phyloP scores from a whole-genome alignment of 768 basidiomycete species.

The Wakefieldia striispora region DNA sequence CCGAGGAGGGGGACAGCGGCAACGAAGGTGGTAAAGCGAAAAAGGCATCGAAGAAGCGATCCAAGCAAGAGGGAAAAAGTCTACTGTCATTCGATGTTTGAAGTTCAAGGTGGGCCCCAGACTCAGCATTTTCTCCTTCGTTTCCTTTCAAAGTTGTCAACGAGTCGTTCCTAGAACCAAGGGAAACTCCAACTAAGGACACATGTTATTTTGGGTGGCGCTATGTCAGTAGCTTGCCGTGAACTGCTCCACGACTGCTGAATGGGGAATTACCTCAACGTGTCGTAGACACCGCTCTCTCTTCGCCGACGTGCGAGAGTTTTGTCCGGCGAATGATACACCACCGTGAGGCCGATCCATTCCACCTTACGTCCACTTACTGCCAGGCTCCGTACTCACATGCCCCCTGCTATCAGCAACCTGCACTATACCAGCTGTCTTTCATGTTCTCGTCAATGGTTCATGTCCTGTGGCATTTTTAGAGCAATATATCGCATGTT shows the following conservation, averaged over 20 bases:
- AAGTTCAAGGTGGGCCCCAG: not conserved
- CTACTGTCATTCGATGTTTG: slow-evolving; percentile 36
- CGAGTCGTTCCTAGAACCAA: not conserved
- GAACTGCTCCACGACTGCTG: not conserved
- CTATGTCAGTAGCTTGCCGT: not conserved
- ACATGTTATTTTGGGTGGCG: not conserved
- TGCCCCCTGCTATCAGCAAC: slow-evolving; percentile 7
- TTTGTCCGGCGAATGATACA: slow-evolving; percentile 2
- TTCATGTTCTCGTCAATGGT: slow-evolving; percentile 6
- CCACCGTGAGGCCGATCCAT: not conserved
- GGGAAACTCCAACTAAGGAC: not conserved
- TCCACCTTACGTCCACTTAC: slow-evolving; percentile 13
- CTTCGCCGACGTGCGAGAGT: not conserved
- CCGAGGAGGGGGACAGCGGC: slow-evolving; percentile 31
- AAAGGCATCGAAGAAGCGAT: slow-evolving; percentile 49
- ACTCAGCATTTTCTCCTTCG: not conserved
- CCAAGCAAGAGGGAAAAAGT: slow-evolving; percentile 45
- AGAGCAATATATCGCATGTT: slow-evolving; percentile 2
- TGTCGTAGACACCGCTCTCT: not conserved
- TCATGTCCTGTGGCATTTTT: slow-evolving; percentile 7
- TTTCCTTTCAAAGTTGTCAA: not conserved
- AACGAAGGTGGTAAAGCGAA: slow-evolving; percentile 20
- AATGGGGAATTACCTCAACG: not conserved
- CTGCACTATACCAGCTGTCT: not conserved
- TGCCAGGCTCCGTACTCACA: not conserved